Base-by-base conservation (phyloP, 78 protist species). In the Dictyostelium purpureum region DNA sequence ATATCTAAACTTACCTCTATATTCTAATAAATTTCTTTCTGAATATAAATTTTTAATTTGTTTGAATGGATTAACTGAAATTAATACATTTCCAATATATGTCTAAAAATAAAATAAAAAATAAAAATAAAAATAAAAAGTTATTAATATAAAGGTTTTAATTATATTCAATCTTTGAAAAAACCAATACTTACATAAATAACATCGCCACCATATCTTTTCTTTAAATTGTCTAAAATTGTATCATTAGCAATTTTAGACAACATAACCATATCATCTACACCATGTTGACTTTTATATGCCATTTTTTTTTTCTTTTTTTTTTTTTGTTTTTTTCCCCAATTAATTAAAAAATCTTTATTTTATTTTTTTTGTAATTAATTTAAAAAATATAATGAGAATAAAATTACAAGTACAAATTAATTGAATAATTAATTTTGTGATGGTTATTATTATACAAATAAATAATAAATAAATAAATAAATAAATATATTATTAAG, bases 231-330 rank as follows among this genome's bases (percentile, higher is more conserved):
- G 18, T 96, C 97, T 12, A 69, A 66, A 56, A 97, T 95, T 37
- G 93, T 74, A 51, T 95, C 95, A 28, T 95, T 93, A 21, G 75
- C 73, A 35, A 97, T 65, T 65, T 94, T 94, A 45, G 96, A 40
- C 11, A 97, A 82, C 90, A 97, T 82, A 40, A 95, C 96, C 97
- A 97, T 81, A 94, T 97, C 99, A 54, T 96, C 98, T 49, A 97
- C 96, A 28, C 97, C 99, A 37, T 78, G 87, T 75, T 93, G 90
- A 71, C 81, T 83, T 59, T 83, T 83, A 71, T 83, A 83, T 14
- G 90, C 90, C 90, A 83, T 83, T 38, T 33, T 77, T 77, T 31
- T 45, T 16, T 45, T 69, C 21, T 52, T 52, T 52, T 52, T 52
- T 52, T 52, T 52, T 52, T 52, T 52, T 52, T 21, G 16, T 52